Base-by-base conservation (phyloP, 345 rosid species). In the Linum usitatissimum region DNA sequence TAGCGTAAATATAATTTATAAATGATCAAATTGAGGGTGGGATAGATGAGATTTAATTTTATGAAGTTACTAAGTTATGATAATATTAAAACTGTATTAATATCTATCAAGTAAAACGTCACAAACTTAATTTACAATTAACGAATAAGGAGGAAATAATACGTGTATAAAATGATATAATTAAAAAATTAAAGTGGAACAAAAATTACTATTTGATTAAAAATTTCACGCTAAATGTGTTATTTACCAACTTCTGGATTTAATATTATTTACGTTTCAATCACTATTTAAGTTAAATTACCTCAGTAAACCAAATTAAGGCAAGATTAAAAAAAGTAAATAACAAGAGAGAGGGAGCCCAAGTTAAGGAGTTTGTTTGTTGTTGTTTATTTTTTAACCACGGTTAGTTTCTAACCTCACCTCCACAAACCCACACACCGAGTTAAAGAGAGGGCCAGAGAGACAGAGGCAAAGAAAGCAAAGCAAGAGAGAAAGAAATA, bases 321-420 rank as follows among this genome's bases (percentile, higher is more conserved):
- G 49, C n/a, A 39, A 18, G 48, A 3, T 45, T 45, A 45, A 45
- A 45, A 15, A 45, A 45, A 45, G 51, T 13, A 10, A 45, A 45
- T 15, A 45, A 45, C 51, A 45, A 31, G 70, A 48, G 9, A 12
- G 7, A 12, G 55, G 30, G 61, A 18, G 2, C 9, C 55, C 19
- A 53, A 61, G 51, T 45, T 45, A 45, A 45, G 51, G 51, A 45
- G 51, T 45, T 45, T 45, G 51, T 45, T 45, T 45, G 51, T 34
- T 23, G 28, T 34, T 34, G 38, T 34, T 34, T 34, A 23, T 34
- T 45, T 45, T 45, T 28, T 66, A 65, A 78, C 82, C 73, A 71
- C 65, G 79, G 77, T 78, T 69, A 73, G 63, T 28, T 69, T 13
- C 30, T 60, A 65, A 71, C 78, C 71, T 34, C 31, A 19, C 51